Conservation (phyloP, 352 stramenopile species). For the Globisporangium heterothallicum region DNA sequence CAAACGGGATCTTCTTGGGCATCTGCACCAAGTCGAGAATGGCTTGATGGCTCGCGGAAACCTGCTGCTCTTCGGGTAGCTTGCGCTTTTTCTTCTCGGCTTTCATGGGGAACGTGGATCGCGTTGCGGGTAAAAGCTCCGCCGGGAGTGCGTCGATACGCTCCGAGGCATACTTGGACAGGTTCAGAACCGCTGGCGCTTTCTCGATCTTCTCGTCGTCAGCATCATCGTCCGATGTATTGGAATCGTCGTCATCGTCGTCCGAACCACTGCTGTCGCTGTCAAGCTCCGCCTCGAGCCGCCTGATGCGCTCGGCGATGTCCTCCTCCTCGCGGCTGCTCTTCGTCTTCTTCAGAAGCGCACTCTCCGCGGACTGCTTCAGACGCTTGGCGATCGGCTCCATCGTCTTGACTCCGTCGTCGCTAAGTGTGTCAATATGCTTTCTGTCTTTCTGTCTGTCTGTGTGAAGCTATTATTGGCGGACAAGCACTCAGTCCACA, state of each 20-base stretch:
- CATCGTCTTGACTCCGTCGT: slow-evolving; percentile 16
- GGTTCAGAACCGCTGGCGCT: slow-evolving; percentile 35
- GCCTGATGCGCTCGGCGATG: slow-evolving; percentile 59
- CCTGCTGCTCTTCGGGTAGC: slow-evolving; percentile 21
- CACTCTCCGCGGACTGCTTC: slow-evolving; percentile 67
- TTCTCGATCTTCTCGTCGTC: slow-evolving; percentile 9
- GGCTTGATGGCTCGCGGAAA: slow-evolving; percentile 19
- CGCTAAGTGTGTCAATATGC: neutral
- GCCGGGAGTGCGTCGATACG: slow-evolving; percentile 57
- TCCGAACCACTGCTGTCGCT: slow-evolving; percentile 13
- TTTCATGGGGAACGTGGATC: slow-evolving; percentile 15
- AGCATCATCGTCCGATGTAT: slow-evolving; percentile 17
- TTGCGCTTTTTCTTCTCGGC: slow-evolving; percentile 41
- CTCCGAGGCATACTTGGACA: slow-evolving; percentile 64
- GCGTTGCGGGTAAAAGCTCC: slow-evolving; percentile 41
- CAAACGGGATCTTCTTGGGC: slow-evolving; percentile 76
- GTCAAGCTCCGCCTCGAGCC: slow-evolving; percentile 66
- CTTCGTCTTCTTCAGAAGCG: slow-evolving; percentile 28
- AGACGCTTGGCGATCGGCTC: slow-evolving; percentile 82
- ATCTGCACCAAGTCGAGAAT: slow-evolving; percentile 47
- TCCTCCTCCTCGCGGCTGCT: slow-evolving; percentile 37
- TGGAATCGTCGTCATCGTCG: slow-evolving; percentile 17
- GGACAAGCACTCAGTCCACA: no score
- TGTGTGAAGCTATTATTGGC: neutral
- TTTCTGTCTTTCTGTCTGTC: no score